Evolutionary conservation across 2,329 filamentous ascomycete genomes (phyloP).

Genomic region (Dactylella cylindrospora): DNA sequence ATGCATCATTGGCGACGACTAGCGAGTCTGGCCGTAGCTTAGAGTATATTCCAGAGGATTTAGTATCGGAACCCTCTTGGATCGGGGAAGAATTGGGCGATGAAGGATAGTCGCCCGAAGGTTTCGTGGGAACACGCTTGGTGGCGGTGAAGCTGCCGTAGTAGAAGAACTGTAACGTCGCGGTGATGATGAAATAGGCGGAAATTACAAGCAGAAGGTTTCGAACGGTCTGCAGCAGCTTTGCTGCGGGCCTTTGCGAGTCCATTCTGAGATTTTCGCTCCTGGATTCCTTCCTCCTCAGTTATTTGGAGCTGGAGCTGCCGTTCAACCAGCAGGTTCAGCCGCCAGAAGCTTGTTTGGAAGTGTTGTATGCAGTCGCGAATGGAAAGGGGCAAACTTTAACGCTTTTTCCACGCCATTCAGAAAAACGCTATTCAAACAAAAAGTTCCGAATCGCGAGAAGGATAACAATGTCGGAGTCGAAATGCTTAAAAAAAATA

Average conservation of each 20-base stretch:
- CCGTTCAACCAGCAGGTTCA: no score
- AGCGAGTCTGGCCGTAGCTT: slow-evolving; percentile 59
- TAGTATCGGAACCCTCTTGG: slow-evolving; percentile 12
- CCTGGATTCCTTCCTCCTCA: no score
- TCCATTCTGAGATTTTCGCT: no score
- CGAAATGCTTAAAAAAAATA: no score
- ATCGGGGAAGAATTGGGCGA: slow-evolving; percentile 7
- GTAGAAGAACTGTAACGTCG: slow-evolving; percentile 35
- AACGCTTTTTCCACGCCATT: no score
- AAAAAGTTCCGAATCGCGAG: no score
- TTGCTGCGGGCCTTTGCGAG: slow-evolving; percentile 34
- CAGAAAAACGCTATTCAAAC: no score
- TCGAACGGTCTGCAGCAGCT: slow-evolving; percentile 32
- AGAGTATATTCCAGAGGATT: slow-evolving; percentile 55
- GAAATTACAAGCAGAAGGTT: slow-evolving; percentile 34
- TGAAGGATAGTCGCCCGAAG: slow-evolving; percentile 1
- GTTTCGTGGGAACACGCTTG: slow-evolving; percentile 2
- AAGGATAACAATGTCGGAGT: no score
- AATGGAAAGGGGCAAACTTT: no score
- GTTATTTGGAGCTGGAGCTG: no score
- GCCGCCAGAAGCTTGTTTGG: no score
- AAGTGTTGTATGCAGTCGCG: no score
- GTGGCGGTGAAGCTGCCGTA: slow-evolving; percentile 39
- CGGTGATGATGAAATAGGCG: slow-evolving; percentile 32
- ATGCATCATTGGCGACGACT: slow-evolving; percentile 58